phyloP scores from a whole-genome alignment of 208 protist genomes.

The Vickermania ingenoplastis region DNA sequence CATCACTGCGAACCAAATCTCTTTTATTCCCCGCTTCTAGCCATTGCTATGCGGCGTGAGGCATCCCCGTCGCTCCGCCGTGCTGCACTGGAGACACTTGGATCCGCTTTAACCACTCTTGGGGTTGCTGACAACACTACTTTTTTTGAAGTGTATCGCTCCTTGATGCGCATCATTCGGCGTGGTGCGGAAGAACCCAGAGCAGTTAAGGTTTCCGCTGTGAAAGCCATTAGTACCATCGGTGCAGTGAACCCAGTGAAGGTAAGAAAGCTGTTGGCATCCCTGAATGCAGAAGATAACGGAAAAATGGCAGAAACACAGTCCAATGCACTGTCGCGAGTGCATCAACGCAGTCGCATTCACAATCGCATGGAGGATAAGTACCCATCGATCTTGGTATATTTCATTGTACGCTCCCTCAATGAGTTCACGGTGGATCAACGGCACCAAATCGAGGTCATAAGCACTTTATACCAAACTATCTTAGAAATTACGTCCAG shows the following conservation, averaged over 20 bases:
- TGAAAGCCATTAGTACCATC: conserved; percentile 68
- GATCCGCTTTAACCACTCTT: conserved; percentile 66
- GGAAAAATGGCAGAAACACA: conserved; percentile 76
- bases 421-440: conserved; percentile 63
- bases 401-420: conserved; percentile 74
- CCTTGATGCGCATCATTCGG: conserved; percentile 67
- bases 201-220: conserved; percentile 46
- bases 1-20: conserved; percentile 41
- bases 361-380: conserved; percentile 58
- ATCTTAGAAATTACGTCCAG: conserved; percentile 57
- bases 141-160: conserved; percentile 57
- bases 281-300: conserved; percentile 66
- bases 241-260: conserved; percentile 78
- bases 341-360: conserved; percentile 64
- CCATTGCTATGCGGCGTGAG: conserved; percentile 63
- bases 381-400: conserved; percentile 74
- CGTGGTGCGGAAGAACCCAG: conserved; percentile 68
- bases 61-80: conserved; percentile 43
- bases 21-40: conserved; percentile 47
- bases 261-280: conserved; percentile 49
- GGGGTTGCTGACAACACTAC: conserved; percentile 32
- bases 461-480: conserved; percentile 48
- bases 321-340: conserved; percentile 61
- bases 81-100: conserved; percentile 64
- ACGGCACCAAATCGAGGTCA: conserved; percentile 58